phyloP scores from a whole-genome alignment of 2,329 filamentous ascomycete genomes.

The Colletotrichum coccodes region DNA sequence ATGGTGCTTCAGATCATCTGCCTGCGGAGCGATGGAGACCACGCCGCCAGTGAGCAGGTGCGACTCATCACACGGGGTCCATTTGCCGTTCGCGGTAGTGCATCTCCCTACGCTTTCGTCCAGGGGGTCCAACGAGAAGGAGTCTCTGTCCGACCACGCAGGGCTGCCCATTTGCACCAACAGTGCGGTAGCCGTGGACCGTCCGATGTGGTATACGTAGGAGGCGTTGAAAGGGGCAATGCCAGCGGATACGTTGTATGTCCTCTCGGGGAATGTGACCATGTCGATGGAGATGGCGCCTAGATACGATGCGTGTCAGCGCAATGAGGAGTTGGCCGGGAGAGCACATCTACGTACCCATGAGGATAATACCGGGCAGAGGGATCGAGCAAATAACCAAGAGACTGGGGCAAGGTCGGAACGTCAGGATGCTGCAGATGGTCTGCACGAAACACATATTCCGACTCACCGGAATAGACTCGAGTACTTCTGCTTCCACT shows the following conservation, averaged over 20 bases:
- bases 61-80: conserved; percentile 22
- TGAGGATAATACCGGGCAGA: conserved; percentile 20
- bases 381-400: conserved; percentile 26
- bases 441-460: neutral
- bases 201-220: conserved; percentile 2
- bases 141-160: conserved; percentile 24
- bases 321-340: neutral
- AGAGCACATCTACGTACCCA: neutral
- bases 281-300: conserved; percentile 21
- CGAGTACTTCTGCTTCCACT: conserved; percentile 28
- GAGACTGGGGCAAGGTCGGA: conserved; percentile 6
- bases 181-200: conserved; percentile 13
- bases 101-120: neutral
- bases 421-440: neutral
- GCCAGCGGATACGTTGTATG: conserved; percentile 21
- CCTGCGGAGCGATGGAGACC: conserved; percentile 16
- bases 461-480: conserved; percentile 23
- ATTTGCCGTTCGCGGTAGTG: neutral
- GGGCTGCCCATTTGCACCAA: conserved; percentile 29
- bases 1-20: conserved; percentile 9
- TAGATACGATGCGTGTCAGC: neutral
- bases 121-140: conserved; percentile 20
- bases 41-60: conserved; percentile 18
- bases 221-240: conserved; percentile 25
- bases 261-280: conserved; percentile 27